A percentile compares a stretch with the other conserved stretches of the same genome.
phyloP scores from a whole-genome alignment of 225 moss, liverwort and hornwort species.

The Pseudoscleropodium purum region DNA sequence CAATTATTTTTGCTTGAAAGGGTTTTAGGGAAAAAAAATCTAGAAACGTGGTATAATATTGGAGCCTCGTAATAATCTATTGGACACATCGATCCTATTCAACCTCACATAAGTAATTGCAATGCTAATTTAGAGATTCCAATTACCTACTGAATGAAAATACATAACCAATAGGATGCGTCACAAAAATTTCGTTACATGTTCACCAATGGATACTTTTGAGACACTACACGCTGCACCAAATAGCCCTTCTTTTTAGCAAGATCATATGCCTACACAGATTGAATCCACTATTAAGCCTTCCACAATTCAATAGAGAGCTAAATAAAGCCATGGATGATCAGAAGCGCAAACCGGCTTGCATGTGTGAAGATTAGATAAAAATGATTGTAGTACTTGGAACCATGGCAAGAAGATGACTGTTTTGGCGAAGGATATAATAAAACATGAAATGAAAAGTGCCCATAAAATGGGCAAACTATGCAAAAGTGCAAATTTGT shows the following conservation, averaged over 20 bases:
- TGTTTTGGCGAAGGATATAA: no score
- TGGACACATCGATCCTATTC: neutral
- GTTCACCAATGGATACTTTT: constrained; percentile 79
- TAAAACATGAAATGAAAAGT: no score
- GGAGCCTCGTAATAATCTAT: neutral
- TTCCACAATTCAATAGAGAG: neutral
- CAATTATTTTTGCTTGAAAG: neutral
- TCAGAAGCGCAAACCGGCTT: no score
- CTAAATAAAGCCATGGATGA: no score
- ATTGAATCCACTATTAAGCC: neutral
- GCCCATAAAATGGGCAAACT: no score
- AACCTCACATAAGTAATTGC: neutral
- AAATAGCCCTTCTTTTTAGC: constrained; percentile 86
- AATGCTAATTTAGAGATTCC: neutral
- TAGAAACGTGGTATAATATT: neutral
- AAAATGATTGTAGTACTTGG: no score
- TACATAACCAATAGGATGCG: constrained; percentile 58
- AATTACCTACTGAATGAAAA: constrained; percentile 73
- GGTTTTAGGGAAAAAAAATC: neutral
- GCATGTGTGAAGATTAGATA: no score
- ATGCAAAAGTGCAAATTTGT: no score
- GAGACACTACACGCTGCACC: constrained; percentile 48
- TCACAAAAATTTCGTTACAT: constrained; percentile 76
- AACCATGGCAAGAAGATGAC: no score
- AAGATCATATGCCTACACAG: constrained; percentile 47